Evolutionary conservation across 2,329 filamentous ascomycete species (phyloP).

Genomic region (Cladophialophora exuberans): DNA sequence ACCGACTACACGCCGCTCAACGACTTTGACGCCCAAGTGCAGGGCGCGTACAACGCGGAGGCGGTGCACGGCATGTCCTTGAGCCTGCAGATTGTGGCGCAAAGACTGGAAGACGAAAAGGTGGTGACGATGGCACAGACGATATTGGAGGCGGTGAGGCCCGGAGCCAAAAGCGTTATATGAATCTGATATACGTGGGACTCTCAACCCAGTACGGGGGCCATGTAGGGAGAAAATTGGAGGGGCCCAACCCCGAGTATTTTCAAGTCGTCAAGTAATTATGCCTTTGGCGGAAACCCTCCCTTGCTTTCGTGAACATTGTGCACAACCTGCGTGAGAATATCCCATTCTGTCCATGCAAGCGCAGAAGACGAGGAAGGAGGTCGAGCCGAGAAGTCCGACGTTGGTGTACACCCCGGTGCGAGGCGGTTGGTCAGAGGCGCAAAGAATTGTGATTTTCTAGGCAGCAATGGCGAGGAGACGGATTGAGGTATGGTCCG

Average conservation of each 20-base stretch:
- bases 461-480: slow-evolving; percentile 72
- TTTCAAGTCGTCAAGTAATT: background rate
- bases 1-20: background rate
- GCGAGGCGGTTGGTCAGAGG: slow-evolving; percentile 48
- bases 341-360: background rate
- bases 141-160: background rate
- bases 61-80: background rate
- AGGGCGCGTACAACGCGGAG: background rate
- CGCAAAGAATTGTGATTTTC: slow-evolving; percentile 58
- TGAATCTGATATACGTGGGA: no score
- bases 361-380: slow-evolving; percentile 46
- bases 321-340: background rate
- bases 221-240: no score
- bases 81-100: background rate
- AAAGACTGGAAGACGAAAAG: background rate
- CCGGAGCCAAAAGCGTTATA: background rate
- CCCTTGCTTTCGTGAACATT: background rate
- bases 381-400: slow-evolving; percentile 30
- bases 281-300: background rate
- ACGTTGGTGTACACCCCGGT: slow-evolving; percentile 38
- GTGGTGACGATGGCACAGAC: background rate
- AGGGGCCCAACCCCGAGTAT: no score
- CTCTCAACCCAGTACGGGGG: no score
- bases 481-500: slow-evolving; percentile 48
- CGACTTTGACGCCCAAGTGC: no score